Evolutionary conservation across 2,329 filamentous ascomycete species (phyloP), one percentile per base, ranked within the genome.

Genomic region (Fusarium longipes): DNA sequence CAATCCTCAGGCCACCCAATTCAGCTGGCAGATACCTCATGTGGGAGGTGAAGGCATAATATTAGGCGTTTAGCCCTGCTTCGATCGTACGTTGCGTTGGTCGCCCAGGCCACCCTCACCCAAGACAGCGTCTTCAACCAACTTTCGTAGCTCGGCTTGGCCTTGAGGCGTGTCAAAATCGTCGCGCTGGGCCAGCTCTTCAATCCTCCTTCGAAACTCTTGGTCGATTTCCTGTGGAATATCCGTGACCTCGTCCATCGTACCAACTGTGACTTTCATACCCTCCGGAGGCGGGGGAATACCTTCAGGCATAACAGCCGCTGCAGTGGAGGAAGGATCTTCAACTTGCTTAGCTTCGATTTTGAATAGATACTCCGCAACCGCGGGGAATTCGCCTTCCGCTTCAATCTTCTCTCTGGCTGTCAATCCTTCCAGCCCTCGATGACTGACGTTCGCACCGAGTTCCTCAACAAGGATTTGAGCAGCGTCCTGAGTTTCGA

Each of bases 151-250:
- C 75, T 94, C 89, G 22, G 85, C 86, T 79, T 99, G 96, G 6
- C 91, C 92, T 61, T 91, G 88, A 53, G 92, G 89, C 7, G 89
- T 91, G 71, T 95, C 84, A 73, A 97, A 97, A 74, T 98, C 93
- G 24, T 91, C 89, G 38, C 93, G 85, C 33, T 90, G 86, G 3
- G 96, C 94, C 61, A 99, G 81, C 78, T 97, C 91, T 74, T 98
- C 93, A 74, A 99, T 98, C 52, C 92, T 86, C 69, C 91, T 84
- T 74, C 91, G 88, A 70, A 99, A 93, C 70, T 94, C 93, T 2
- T 92, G 89, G 75, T 98, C 93, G 10, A 90, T 87, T 58, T 89
- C 88, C 36, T 83, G 84, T 2, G 82, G 84, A 8, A 87, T 86
- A 14, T 87, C 88, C 42, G 87, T 82, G 1, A 77, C 82, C 70